phyloP scores from a whole-genome alignment of 2,329 filamentous ascomycete species.

The Pseudocercospora fuligena region DNA sequence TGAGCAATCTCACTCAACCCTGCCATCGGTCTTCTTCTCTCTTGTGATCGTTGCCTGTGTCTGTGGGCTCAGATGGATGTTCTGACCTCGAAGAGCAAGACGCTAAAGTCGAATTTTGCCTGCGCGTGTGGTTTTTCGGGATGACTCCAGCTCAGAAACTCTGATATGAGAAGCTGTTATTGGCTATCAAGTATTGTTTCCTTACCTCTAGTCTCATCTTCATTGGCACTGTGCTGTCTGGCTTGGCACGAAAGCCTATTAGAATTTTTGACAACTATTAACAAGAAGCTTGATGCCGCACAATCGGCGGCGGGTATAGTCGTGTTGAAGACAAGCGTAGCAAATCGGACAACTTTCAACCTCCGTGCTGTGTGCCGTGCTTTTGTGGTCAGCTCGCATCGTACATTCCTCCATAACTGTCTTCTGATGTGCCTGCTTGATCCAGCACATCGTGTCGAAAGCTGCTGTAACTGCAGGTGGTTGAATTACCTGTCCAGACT shows the following conservation, averaged over 20 bases:
- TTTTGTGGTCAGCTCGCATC: conserved; percentile 11
- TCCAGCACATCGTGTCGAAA: conserved; percentile 3
- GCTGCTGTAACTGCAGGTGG: conserved; percentile 13
- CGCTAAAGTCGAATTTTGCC: background rate
- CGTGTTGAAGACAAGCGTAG: conserved; percentile 21
- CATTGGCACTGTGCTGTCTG: background rate
- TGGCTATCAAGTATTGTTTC: background rate
- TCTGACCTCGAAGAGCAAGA: background rate
- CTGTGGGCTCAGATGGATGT: background rate
- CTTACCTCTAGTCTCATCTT: background rate
- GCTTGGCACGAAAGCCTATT: background rate
- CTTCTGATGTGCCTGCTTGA: background rate
- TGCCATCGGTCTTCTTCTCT: background rate
- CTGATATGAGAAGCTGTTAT: background rate
- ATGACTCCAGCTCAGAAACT: background rate
- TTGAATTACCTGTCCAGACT: conserved; percentile 23
- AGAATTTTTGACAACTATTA: conserved; percentile 5
- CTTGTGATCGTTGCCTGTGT: background rate
- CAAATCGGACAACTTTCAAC: background rate
- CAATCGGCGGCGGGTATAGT: conserved; percentile 9
- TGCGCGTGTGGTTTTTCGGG: background rate
- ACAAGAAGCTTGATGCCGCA: conserved; percentile 5
- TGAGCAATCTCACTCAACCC: background rate
- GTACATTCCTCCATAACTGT: background rate
- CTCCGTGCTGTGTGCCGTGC: conserved; percentile 17